Conservation (phyloP, 1,284 basidiomycete genomes). For the Malassezia yamatoensis region DNA sequence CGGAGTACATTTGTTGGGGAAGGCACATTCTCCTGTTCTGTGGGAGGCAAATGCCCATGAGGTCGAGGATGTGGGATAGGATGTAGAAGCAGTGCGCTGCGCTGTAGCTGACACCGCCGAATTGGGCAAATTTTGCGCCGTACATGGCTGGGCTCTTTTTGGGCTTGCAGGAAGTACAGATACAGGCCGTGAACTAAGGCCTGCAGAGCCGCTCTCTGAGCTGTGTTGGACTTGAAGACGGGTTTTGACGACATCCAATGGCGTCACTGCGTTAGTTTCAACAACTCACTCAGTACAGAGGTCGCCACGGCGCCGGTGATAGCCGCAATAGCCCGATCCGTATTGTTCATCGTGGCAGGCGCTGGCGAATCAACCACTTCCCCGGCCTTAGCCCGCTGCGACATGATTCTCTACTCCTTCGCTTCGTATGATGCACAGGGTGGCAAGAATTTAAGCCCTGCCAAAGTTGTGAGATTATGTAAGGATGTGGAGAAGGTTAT, state of each 20-base stretch:
- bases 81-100: neutral
- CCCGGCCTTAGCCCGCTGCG: neutral
- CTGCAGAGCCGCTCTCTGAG: neutral
- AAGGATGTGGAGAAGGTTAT: neutral
- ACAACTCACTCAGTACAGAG: slow-evolving; percentile 64
- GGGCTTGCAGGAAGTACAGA: neutral
- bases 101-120: neutral
- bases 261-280: slow-evolving; percentile 62
- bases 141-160: neutral
- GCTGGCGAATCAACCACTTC: neutral
- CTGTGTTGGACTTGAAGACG: slow-evolving; percentile 66
- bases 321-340: slow-evolving; percentile 63
- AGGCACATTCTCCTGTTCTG: slow-evolving; percentile 5
- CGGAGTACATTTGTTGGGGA: slow-evolving; percentile 8
- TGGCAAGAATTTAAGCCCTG: neutral
- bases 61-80: neutral
- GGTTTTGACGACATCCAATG: slow-evolving; percentile 87
- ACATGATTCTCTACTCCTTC: neutral
- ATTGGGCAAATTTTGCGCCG: neutral
- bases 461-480: neutral
- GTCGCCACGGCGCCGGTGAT: slow-evolving; percentile 70
- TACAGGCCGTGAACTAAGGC: too few species aligned
- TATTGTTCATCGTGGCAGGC: neutral
- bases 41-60: slow-evolving; percentile 23
- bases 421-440: neutral